Evolutionary conservation across 2,329 filamentous ascomycete species (phyloP).

Genomic region (Exophiala oligosperma): DNA sequence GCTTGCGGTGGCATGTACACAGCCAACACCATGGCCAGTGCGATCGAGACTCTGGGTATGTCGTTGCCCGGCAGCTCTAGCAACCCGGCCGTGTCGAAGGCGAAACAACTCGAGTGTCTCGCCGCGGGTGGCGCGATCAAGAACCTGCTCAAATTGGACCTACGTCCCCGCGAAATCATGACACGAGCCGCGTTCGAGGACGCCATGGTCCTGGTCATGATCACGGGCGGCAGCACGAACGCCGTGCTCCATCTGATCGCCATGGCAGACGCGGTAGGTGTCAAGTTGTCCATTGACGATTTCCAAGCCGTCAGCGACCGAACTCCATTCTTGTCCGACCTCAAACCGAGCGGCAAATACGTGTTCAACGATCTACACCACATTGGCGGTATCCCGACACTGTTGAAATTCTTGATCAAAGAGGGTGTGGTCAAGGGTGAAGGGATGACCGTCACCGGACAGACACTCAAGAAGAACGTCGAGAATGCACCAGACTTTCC

Average conservation of each 20-base stretch:
- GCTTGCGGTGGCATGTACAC: slow-evolving; percentile 88
- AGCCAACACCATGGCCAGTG: slow-evolving; percentile 74
- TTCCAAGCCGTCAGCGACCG: slow-evolving; percentile 81
- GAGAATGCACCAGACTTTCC: slow-evolving; percentile 64
- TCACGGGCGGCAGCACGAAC: slow-evolving; percentile 82
- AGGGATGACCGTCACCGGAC: slow-evolving; percentile 62
- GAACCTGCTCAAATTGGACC: slow-evolving; percentile 72
- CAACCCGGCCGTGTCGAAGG: slow-evolving; percentile 71
- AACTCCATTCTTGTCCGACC: slow-evolving; percentile 75
- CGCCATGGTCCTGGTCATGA: slow-evolving; percentile 79
- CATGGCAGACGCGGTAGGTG: slow-evolving; percentile 76
- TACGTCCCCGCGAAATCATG: slow-evolving; percentile 74
- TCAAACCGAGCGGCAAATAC: slow-evolving; percentile 73
- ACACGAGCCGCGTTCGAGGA: slow-evolving; percentile 81
- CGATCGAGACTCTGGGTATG: slow-evolving; percentile 72
- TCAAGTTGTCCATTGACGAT: slow-evolving; percentile 82
- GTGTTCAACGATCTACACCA: slow-evolving; percentile 60
- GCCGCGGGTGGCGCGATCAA: slow-evolving; percentile 71
- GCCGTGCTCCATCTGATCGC: slow-evolving; percentile 82
- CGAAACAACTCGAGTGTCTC: slow-evolving; percentile 72
- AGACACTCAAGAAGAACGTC: slow-evolving; percentile 60
- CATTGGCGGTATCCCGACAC: slow-evolving; percentile 58
- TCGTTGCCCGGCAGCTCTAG: slow-evolving; percentile 81
- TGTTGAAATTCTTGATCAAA: slow-evolving; percentile 59
- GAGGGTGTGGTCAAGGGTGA: slow-evolving; percentile 60